Evolutionary conservation across 176 grass and related monocot species (phyloP), one percentile per base, ranked within the genome.

Genomic region (Rhipidocladum racemiflorum): DNA sequence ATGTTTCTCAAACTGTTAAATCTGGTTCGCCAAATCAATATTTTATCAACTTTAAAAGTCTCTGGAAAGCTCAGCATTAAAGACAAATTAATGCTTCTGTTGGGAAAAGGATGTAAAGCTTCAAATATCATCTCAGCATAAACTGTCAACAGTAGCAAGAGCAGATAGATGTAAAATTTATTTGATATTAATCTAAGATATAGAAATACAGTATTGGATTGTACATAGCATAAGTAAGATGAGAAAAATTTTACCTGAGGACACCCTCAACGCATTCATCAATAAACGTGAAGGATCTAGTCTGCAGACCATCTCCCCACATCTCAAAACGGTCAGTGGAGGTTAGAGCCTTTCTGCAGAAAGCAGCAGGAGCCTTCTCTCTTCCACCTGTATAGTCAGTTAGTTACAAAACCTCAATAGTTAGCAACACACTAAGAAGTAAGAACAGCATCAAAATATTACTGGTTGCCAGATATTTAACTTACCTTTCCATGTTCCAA

Each of bases 401-500:
- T 17, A n/a, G 67, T 24, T 25, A 70, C 36, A 51, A 54, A 53
- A 65, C 32, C 18, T 68, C 4, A 15, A 72, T 24, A 25, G 8
- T 54, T 81, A 50, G 23, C 45, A 73, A 74, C 29, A 76, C 12
- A 76, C n/a, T 32, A 46, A 56, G 35, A 75, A 76, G 16, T 32
- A 46, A 56, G 35, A 75, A 43, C 9, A 50, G 21, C 10, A 42
- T n/a, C 30, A 56, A 74, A 4, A 23, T 65, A 45, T 23, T 81
- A 67, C 32, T 59, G 67, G 49, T 21, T 64, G 40, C 59, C 17
- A 77, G 2, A 60, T 78, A 73, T 62, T 25, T n/a, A 72, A 24
- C 54, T 64, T 84, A 94, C 95, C 92, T 89, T 97, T 97, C 95
- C 95, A 97, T 89, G 92, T 97, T 65, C 92, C 95, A 16, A 94